Percentiles rank a stretch among this genome's conserved stretches.
These are phyloP conservation scores for Aspergillus ellipticus DNA, from an alignment of 495 filamentous ascomycete genomes.

Conservation along the genomic window DNA sequence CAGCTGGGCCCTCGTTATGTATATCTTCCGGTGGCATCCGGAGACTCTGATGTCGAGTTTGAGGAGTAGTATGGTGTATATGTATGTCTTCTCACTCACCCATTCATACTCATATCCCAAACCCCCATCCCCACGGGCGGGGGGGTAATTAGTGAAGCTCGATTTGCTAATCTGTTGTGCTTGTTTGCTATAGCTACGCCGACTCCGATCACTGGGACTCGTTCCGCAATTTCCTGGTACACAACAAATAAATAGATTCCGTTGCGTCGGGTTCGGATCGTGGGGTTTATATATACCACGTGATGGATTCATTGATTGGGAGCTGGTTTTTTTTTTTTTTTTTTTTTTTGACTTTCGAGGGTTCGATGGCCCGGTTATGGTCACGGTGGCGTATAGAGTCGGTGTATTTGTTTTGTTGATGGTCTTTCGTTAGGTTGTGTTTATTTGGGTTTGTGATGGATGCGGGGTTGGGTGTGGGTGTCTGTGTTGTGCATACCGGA, in stretches of 20 bases:
- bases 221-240: conserved; percentile 70
- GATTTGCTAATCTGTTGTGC: conserved; percentile 19
- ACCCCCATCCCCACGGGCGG: no score
- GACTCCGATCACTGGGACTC: conserved; percentile 82
- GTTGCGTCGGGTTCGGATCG: background rate
- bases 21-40: conserved; percentile 86
- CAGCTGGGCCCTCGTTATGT: conserved; percentile 94
- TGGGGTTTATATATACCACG: background rate
- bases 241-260: conserved; percentile 67
- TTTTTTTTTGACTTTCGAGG: no score
- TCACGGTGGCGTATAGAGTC: conserved; percentile 32
- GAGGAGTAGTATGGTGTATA: conserved; percentile 96
- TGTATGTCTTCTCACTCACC: conserved; percentile 61
- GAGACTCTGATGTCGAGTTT: conserved; percentile 85
- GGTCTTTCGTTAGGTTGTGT: conserved; percentile 13
- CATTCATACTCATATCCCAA: no score
- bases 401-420: conserved; percentile 15
- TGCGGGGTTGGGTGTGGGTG: background rate
- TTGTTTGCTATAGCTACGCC: conserved; percentile 47
- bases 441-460: background rate
- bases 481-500: background rate
- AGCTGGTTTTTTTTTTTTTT: no score
- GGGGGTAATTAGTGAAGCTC: no score
- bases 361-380: no score
- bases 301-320: no score